Conservation (phyloP, 2,329 filamentous ascomycete genomes). For the Colletotrichum lini region DNA sequence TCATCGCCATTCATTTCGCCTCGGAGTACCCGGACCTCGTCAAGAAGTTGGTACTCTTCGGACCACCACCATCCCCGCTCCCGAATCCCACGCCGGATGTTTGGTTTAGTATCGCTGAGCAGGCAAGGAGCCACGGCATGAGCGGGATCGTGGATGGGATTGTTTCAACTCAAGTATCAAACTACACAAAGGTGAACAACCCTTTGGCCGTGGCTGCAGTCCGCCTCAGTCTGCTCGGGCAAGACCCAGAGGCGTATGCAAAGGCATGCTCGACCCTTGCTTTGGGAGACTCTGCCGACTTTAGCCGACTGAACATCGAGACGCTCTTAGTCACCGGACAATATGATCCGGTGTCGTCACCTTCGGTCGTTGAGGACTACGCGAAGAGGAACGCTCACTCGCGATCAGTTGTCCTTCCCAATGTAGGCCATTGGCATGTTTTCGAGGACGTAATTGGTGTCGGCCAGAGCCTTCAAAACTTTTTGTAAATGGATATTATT, state of each 20-base stretch:
- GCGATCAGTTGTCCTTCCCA: conserved; percentile 53
- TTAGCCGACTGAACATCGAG: conserved; percentile 51
- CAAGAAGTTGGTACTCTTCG: conserved; percentile 61
- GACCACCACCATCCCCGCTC: conserved; percentile 62
- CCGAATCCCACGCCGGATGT: conserved; percentile 51
- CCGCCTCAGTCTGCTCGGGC: conserved; percentile 59
- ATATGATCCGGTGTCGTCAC: conserved; percentile 60
- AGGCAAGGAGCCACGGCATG: conserved; percentile 62
- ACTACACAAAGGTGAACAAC: conserved; percentile 53
- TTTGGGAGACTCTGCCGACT: conserved; percentile 48
- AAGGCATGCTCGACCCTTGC: conserved; percentile 67
- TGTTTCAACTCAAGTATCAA: conserved; percentile 53
- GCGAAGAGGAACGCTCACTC: conserved; percentile 47
- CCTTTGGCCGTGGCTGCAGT: conserved; percentile 58
- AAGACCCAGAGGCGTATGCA: conserved; percentile 68
- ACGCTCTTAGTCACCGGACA: conserved; percentile 60
- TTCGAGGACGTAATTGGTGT: conserved; percentile 61
- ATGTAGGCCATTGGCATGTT: conserved; percentile 65
- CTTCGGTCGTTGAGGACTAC: conserved; percentile 52
- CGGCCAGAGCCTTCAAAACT: conserved; percentile 46
- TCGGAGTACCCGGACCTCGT: conserved; percentile 57
- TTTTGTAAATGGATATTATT: conserved; percentile 1
- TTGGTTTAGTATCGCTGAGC: conserved; percentile 53
- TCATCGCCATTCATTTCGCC: conserved; percentile 61
- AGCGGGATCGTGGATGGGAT: conserved; percentile 57